Conservation (phyloP, 768 basidiomycete genomes). For the Pleurotus cornucopiae region DNA sequence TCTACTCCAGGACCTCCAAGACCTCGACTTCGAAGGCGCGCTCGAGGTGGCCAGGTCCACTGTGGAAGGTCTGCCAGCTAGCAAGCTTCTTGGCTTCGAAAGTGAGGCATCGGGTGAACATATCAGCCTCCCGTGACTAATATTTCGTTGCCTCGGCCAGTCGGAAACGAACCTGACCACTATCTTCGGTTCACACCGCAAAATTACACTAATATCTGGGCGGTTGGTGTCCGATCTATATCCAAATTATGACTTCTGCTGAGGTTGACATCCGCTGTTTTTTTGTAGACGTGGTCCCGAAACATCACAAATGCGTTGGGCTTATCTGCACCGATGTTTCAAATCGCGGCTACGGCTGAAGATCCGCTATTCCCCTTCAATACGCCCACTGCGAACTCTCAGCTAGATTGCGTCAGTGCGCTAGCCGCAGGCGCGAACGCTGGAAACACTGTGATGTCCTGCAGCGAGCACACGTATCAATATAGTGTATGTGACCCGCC, state of each 20-base stretch:
- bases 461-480: slow-evolving; percentile 53
- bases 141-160: slow-evolving; percentile 18
- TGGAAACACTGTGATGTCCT: slow-evolving; percentile 36
- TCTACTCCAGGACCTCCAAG: slow-evolving; percentile 35
- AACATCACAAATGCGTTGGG: slow-evolving; percentile 39
- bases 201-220: slow-evolving; percentile 42
- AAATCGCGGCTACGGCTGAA: slow-evolving; percentile 44
- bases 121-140: not conserved
- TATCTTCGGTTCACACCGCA: slow-evolving; percentile 38
- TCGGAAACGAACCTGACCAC: slow-evolving; percentile 55
- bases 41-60: slow-evolving; percentile 40
- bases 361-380: slow-evolving; percentile 51
- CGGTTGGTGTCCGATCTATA: slow-evolving; percentile 22
- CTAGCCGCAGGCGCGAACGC: slow-evolving; percentile 41
- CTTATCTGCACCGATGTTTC: slow-evolving; percentile 36
- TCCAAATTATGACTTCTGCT: not conserved
- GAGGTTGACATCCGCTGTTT: not conserved
- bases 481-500: slow-evolving; percentile 46
- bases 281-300: slow-evolving; percentile 39
- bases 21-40: slow-evolving; percentile 37
- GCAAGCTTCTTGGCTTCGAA: slow-evolving; percentile 40
- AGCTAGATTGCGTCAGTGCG: slow-evolving; percentile 45
- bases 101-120: slow-evolving; percentile 22
- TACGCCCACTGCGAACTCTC: slow-evolving; percentile 34
- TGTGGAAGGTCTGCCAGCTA: slow-evolving; percentile 27